Conservation (phyloP, 139 green algal species). For the Gonium pectorale region DNA sequence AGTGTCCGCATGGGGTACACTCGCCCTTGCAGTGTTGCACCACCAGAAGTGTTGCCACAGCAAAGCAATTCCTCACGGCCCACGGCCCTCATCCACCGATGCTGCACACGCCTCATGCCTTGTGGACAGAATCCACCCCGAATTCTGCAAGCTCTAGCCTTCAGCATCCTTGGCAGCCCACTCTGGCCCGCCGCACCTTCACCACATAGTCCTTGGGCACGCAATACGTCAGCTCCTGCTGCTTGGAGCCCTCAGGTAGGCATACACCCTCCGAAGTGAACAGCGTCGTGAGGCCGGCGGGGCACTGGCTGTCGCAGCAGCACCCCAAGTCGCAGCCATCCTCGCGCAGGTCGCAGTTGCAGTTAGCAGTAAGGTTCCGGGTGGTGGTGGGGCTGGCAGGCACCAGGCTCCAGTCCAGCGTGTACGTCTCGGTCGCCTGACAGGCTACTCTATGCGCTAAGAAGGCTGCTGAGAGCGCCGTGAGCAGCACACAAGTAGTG, state of each 20-base stretch:
- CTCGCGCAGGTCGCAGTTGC: constrained; percentile 54
- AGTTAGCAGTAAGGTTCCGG: constrained; percentile 59
- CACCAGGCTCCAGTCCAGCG: constrained; percentile 50
- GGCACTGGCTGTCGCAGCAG: constrained; percentile 65
- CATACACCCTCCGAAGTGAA: constrained; percentile 41
- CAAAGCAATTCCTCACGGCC: too few species aligned
- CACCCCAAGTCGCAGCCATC: constrained; percentile 56
- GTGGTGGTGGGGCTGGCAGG: background rate
- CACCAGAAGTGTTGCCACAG: too few species aligned
- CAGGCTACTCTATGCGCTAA: too few species aligned
- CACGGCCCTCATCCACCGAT: too few species aligned
- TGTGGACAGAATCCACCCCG: too few species aligned
- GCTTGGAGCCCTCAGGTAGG: constrained; percentile 48
- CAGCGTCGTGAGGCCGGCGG: background rate
- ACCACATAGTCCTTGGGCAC: constrained; percentile 40
- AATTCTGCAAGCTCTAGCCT: too few species aligned
- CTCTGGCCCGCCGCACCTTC: constrained; percentile 33
- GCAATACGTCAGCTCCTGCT: constrained; percentile 59
- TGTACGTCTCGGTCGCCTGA: constrained; percentile 41
- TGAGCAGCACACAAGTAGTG: too few species aligned
- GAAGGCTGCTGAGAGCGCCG: background rate
- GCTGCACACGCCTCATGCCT: too few species aligned
- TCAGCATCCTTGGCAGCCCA: too few species aligned
- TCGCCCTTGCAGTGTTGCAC: too few species aligned
- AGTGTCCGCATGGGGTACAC: too few species aligned